Base-by-base conservation (phyloP, 2,329 filamentous ascomycete species). In the Fusarium brevicatenulatum region DNA sequence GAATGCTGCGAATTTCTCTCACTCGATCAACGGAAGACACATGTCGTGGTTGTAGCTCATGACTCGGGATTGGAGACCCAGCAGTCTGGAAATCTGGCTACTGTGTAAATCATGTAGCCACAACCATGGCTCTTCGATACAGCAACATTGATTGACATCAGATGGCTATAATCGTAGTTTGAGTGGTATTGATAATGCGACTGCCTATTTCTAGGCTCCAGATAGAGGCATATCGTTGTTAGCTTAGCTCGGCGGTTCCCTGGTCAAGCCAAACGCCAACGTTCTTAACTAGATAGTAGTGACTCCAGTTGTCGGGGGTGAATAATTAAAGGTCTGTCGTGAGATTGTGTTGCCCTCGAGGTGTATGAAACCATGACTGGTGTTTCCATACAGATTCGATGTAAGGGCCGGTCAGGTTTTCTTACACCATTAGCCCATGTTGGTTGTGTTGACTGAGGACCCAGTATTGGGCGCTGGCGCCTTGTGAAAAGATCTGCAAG, bases 1-100 rank as follows among this genome's bases (percentile, higher is more conserved):
- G 76, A 77, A 77, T 78, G 76, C 58, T 67, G 40, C 40, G 42
- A 56, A 77, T 75, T 78, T 74, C 69, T 63, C 53, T 68, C 54
- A 32, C 37, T 62, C 49, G 42, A 65, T 66, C 55, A 52, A 66
- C 59, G 56, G 55, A 53, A 53, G 50, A 43, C 57, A 65, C 60
- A 58, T 70, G 57, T 71, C 57, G 59, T 53, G 69, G 40, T 68
- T 56, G 57, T 52, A 63, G 56, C 66, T 62, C 66, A 66, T 59
- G 55, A 67, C 67, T 69, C 52, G 49, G 58, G 49, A 32, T 54
- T 54, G 44, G 46, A 62, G 59, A 74, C 63, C 73, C 76, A 63
- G 63, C 56, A 65, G 64, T 56, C 66, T 66, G 70, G 76, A 53
- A 68, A 63, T 60, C 59, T 40, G 42, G 47, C 50, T 47, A 32